Percentiles rank a stretch among this genome's conserved stretches.
Conservation (phyloP, 108 stramenopile genomes). For the Cyclotella kingstonii region DNA sequence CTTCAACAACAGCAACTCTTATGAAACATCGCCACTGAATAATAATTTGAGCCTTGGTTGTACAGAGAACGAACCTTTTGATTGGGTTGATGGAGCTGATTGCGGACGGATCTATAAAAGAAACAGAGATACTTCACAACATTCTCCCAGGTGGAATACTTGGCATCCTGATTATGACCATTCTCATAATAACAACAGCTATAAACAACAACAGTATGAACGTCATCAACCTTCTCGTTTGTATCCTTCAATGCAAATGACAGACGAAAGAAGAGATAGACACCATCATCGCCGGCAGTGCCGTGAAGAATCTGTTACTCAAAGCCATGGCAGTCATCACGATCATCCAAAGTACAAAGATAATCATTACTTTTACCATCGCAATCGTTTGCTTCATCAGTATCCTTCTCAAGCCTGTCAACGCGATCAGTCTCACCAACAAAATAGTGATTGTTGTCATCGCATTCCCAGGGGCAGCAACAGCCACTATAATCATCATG, state of each 20-base stretch:
- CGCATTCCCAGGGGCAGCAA: conserved; percentile 9
- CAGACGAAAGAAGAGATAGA: conserved; percentile 1
- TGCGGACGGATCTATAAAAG: no score
- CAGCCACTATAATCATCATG: background rate
- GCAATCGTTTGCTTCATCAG: no score
- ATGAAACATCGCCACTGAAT: conserved; percentile 1
- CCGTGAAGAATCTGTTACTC: background rate
- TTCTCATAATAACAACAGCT: background rate
- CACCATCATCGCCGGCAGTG: conserved; percentile 3
- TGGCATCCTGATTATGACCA: background rate
- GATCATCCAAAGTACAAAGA: background rate
- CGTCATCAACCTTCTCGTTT: no score
- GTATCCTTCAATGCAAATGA: background rate
- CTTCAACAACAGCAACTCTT: no score
- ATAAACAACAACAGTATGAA: background rate
- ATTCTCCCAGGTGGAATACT: no score
- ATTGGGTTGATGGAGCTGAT: conserved; percentile 8
- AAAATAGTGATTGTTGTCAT: background rate
- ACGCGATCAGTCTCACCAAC: background rate
- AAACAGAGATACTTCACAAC: no score
- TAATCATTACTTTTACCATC: background rate
- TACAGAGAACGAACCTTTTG: no score
- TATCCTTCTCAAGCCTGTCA: no score
- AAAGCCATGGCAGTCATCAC: background rate
- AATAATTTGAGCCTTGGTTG: conserved; percentile 4